Base-by-base conservation (phyloP, 371 early-diverging fungal species). In the Massospora cicadina region DNA sequence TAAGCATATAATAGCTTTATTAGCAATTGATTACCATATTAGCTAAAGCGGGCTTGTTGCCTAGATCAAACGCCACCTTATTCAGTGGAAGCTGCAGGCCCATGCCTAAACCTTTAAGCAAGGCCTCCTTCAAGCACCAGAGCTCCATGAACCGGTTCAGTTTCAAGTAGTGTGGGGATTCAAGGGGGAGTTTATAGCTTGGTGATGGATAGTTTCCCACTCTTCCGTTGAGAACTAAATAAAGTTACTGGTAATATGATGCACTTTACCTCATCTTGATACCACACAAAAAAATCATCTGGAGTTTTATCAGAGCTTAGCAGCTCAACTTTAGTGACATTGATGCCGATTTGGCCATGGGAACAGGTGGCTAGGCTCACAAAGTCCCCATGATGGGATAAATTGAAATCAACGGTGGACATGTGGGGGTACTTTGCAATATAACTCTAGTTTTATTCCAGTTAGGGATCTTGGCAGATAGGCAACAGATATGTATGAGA, bases 381-480 rank as follows among this genome's bases (percentile, higher is more conserved):
- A 81, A 79, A 84, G 70, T 79, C 72, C n/a, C 81, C 82, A 67
- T 81, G 79, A 73, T 84, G 84, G 12, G 82, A 81, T 43, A 73
- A 68, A 71, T 84, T 84, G 64, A 77, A 82, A 63, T 77, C 76
- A 2, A 65, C 58, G 57, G 27, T 23, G 12, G 17, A 17, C 60
- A 59, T 59, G 17, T 43, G 17, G 10, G 17, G 17, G 43, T 43
- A 43, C 43, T 43, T 43, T 17, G 17, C 17, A 43, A 43, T 43
- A 17, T 10, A 43, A 43, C 10, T 10, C 43, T 43, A 43, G 17
- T 10, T 5, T 17, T 43, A 43, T 43, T n/a, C 5, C 17, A 43
- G 43, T 43, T 43, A 43, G 43, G 5, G 43, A n/a, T n/a, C n/a
- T n/a, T n/a, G n/a, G n/a, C n/a, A n/a, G n/a, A n/a, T n/a, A n/a